Evolutionary conservation across 2,329 filamentous ascomycete genomes (phyloP).

Genomic region (Colletotrichum sojae): DNA sequence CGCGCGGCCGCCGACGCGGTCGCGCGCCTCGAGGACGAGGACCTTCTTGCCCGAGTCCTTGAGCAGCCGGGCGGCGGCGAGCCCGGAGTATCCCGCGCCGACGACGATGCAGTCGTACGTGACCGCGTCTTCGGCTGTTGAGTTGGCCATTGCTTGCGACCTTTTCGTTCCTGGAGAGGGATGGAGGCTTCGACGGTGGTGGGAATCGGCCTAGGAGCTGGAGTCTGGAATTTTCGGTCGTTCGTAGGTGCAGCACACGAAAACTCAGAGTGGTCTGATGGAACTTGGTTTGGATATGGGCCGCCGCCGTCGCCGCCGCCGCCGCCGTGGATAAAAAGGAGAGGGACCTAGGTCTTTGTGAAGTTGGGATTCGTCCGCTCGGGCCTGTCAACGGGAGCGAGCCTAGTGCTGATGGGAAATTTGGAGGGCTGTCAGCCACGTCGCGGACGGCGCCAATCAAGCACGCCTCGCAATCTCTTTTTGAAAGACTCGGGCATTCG

Average conservation of each 20-base stretch:
- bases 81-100: constrained; percentile 38
- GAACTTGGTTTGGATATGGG: too few species aligned
- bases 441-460: constrained; percentile 10
- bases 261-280: too few species aligned
- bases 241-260: too few species aligned
- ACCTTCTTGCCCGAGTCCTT: constrained; percentile 30
- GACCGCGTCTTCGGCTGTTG: neutral
- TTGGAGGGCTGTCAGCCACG: constrained; percentile 21
- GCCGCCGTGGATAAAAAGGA: constrained; percentile 9
- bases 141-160: constrained; percentile 6
- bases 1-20: constrained; percentile 40
- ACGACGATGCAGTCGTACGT: constrained; percentile 40
- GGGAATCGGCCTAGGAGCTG: too few species aligned
- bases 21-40: constrained; percentile 34
- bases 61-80: constrained; percentile 33
- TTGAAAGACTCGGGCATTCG: neutral
- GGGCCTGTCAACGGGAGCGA: neutral
- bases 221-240: too few species aligned
- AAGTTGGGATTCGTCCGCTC: neutral
- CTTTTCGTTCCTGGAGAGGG: neutral
- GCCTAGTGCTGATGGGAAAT: constrained; percentile 23
- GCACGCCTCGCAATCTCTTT: constrained; percentile 22
- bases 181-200: neutral
- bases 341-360: too few species aligned
- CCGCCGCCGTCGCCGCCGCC: too few species aligned